These are phyloP conservation scores for Sclerotinia glacialis DNA, from an alignment of 2,329 filamentous ascomycete genomes.

Conservation along the genomic window DNA sequence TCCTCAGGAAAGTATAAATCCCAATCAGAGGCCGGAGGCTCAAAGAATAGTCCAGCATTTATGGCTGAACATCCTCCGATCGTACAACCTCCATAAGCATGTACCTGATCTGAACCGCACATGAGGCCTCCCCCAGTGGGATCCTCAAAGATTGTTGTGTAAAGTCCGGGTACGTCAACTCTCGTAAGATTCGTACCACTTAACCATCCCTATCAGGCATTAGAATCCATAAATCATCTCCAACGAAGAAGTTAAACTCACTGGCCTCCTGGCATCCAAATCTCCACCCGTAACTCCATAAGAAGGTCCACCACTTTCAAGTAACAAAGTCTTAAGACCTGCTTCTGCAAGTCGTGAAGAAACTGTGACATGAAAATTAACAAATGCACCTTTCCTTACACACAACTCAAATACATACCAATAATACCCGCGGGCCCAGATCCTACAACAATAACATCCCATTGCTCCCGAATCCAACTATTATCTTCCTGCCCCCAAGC, in stretches of 20 bases:
- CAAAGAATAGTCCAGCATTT: conserved; percentile 53
- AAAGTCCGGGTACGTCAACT: conserved; percentile 53
- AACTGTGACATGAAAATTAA: neutral
- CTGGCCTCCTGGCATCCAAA: conserved; percentile 43
- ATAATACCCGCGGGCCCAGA: conserved; percentile 52
- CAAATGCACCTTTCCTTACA: neutral
- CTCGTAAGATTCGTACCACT: conserved; percentile 47
- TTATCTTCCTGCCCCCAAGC: conserved; percentile 16
- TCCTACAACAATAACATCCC: conserved; percentile 45
- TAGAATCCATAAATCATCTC: neutral
- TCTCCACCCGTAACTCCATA: conserved; percentile 49
- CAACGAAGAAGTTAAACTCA: neutral
- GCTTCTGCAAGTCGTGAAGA: conserved; percentile 51
- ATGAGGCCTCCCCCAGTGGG: conserved; percentile 40
- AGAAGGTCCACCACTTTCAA: conserved; percentile 52
- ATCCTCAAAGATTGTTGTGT: conserved; percentile 48
- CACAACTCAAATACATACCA: conserved; percentile 19
- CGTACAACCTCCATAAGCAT: conserved; percentile 49
- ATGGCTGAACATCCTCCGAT: conserved; percentile 53
- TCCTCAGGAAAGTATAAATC: conserved; percentile 49
- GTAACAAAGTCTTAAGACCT: conserved; percentile 50
- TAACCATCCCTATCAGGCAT: conserved; percentile 43
- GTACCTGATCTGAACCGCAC: conserved; percentile 43
- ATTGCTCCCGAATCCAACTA: conserved; percentile 35
- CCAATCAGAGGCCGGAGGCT: conserved; percentile 53